Conservation (phyloP, 2,329 filamentous ascomycete genomes). For the Talaromyces sp. region DNA sequence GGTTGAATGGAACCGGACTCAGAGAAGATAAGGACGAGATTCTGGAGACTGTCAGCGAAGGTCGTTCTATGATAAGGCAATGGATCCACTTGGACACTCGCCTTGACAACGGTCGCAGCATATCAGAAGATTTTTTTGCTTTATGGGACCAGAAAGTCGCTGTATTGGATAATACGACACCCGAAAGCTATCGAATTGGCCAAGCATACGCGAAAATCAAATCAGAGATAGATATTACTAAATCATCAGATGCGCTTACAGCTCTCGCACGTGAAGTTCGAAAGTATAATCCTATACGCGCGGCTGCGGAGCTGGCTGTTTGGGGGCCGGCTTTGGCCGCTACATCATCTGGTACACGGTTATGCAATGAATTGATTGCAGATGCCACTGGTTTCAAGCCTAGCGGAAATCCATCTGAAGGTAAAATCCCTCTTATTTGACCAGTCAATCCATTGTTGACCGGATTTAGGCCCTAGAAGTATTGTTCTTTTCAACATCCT, state of each 20-base stretch:
- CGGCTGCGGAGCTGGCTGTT: slow-evolving; percentile 48
- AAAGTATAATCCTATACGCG: slow-evolving; percentile 44
- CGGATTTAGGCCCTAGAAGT: slow-evolving; percentile 43
- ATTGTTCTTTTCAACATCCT: slow-evolving; percentile 56
- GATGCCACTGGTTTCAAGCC: slow-evolving; percentile 56
- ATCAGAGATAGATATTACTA: slow-evolving; percentile 30
- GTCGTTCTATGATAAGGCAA: slow-evolving; percentile 46
- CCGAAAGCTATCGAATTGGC: slow-evolving; percentile 38
- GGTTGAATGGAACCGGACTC: slow-evolving; percentile 49
- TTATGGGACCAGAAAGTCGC: slow-evolving; percentile 39
- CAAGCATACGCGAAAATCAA: slow-evolving; percentile 42
- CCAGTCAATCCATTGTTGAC: slow-evolving; percentile 18
- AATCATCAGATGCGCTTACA: slow-evolving; percentile 31
- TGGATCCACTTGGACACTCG: slow-evolving; percentile 37
- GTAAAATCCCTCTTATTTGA: slow-evolving; percentile 23
- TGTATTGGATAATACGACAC: slow-evolving; percentile 28
- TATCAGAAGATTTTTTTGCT: slow-evolving; percentile 25
- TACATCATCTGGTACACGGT: slow-evolving; percentile 47
- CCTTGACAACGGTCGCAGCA: slow-evolving; percentile 20
- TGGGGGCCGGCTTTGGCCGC: slow-evolving; percentile 49
- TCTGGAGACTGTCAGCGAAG: slow-evolving; percentile 51
- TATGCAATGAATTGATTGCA: slow-evolving; percentile 60
- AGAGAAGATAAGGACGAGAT: slow-evolving; percentile 52
- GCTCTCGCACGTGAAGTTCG: slow-evolving; percentile 36
- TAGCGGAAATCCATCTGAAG: slow-evolving; percentile 41